Evolutionary conservation across 495 filamentous ascomycete species (phyloP).

Genomic region (Neurospora africana): DNA sequence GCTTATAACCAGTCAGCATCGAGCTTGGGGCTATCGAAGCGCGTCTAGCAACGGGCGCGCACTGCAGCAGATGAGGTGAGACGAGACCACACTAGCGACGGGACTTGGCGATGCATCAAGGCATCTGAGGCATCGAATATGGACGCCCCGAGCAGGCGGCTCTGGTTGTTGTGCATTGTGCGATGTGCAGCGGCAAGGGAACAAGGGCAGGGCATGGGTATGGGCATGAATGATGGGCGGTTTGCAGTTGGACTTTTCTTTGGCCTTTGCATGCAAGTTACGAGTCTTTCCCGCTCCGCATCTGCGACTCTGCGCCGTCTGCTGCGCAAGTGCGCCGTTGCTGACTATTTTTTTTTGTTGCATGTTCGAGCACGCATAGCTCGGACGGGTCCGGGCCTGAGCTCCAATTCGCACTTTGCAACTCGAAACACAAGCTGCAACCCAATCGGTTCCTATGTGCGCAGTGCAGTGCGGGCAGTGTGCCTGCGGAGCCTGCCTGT

Average conservation of each 20-base stretch:
- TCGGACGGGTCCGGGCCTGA: neutral
- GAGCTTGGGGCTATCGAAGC: neutral
- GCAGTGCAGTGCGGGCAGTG: neutral
- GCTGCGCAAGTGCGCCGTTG: neutral
- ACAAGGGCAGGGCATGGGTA: neutral
- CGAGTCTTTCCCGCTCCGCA: neutral
- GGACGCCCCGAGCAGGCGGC: neutral
- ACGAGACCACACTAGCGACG: neutral
- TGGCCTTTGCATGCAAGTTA: neutral
- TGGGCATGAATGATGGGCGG: neutral
- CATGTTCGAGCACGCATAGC: neutral
- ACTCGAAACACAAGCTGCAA: neutral
- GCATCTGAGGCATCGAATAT: neutral
- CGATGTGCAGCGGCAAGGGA: neutral
- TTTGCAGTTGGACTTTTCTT: neutral
- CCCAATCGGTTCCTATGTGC: neutral
- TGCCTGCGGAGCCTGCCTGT: neutral
- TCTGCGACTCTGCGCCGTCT: neutral
- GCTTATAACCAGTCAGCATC: neutral
- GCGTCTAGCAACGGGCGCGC: neutral
- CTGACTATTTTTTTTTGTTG: neutral
- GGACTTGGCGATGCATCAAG: neutral
- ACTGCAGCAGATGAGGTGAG: neutral
- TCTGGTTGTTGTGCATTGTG: neutral
- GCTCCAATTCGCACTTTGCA: neutral